A percentile compares a stretch with the other conserved stretches of the same genome.
Conservation (phyloP, 805 yeast species). For the Saccharomycodes ludwigii region DNA sequence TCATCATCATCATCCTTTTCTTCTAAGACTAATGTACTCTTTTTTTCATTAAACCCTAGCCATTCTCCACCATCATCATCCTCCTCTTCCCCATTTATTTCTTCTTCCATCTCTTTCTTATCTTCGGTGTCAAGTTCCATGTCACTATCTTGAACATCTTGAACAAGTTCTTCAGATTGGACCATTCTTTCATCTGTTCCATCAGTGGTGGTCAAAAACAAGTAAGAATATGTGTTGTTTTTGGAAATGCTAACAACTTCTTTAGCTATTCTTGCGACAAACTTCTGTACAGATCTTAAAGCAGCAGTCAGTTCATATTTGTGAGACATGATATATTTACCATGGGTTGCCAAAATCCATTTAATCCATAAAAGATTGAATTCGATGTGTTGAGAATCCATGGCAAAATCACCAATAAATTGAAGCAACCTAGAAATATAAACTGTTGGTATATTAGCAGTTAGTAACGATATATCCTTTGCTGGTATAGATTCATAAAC, state of each 20-base stretch:
- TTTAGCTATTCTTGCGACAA: slow-evolving; percentile 60
- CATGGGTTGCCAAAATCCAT: slow-evolving; percentile 57
- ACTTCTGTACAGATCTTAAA: slow-evolving; percentile 61
- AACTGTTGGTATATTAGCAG: slow-evolving; percentile 61
- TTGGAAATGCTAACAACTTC: slow-evolving; percentile 48
- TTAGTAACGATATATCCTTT: slow-evolving; percentile 55
- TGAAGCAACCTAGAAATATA: slow-evolving; percentile 56
- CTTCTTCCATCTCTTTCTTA: slow-evolving; percentile 18
- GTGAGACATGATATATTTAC: slow-evolving; percentile 53
- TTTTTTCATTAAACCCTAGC: slow-evolving; percentile 21
- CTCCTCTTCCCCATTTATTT: slow-evolving; percentile 18
- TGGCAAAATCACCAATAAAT: slow-evolving; percentile 56
- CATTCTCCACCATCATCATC: slow-evolving; percentile 29
- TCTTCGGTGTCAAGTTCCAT: slow-evolving; percentile 24
- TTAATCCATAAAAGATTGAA: slow-evolving; percentile 76
- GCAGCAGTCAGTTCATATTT: slow-evolving; percentile 52
- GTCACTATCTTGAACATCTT: slow-evolving; percentile 15
- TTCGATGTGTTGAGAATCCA: slow-evolving; percentile 74
- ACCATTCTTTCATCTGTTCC: slow-evolving; percentile 16
- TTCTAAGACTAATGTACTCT: slow-evolving; percentile 14
- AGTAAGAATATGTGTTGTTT: slow-evolving; percentile 41
- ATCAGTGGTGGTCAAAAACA: slow-evolving; percentile 33
- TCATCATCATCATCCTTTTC: slow-evolving; percentile 12
- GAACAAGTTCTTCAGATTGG: slow-evolving; percentile 22
- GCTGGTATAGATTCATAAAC: slow-evolving; percentile 65